Evolutionary conservation across 2,329 filamentous ascomycete genomes (phyloP), one percentile per base, ranked within the genome.

Genomic region (Ceratocystis smalleyi): DNA sequence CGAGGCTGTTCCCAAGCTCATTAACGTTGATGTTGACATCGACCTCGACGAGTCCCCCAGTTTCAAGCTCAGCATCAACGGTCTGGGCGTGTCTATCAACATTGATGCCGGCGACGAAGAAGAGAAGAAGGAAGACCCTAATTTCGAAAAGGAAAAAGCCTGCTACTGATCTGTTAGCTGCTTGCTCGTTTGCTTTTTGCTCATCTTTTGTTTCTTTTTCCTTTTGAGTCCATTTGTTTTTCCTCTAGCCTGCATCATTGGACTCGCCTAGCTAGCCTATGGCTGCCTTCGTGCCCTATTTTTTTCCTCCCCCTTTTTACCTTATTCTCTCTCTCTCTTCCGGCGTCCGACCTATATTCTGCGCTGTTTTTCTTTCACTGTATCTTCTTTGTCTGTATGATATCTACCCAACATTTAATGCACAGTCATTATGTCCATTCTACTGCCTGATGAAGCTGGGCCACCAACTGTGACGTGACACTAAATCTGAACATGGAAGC

Each of bases 11-110:
- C 66, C 69, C 32, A 65, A 64, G n/a, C 68, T 69, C 3, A 66
- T 76, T 7, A 67, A 72, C 60, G 69, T 75, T 19, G 69, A 72
- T 63, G 73, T 77, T 55, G 65, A 69, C 62, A 73, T 61, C 5
- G 62, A 43, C 43, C 40, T 59, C 32, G 64, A 63, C 8, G 49
- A 57, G 19, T 43, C 54, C 8, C 64, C 64, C 2, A 63, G 61
- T 19, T 66, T 66, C 61, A 63, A 62, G 15, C 64, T 66, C 7
- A 64, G 19, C 61, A 55, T 66, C 30, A 59, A n/a, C 2, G 62
- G 62, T 7, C 57, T 66, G 4, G 60, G 62, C 24, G 32, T 65
- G 22, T 64, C 61, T 45, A 59, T 64, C 32, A 59, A 64, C 35
- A 66, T 64, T 57, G 65, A 59, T 24, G 22, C 35, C 51, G 55